These are phyloP conservation scores for Rheum nobile DNA, from an alignment of 148 eudicot species.

Conservation along the genomic window DNA sequence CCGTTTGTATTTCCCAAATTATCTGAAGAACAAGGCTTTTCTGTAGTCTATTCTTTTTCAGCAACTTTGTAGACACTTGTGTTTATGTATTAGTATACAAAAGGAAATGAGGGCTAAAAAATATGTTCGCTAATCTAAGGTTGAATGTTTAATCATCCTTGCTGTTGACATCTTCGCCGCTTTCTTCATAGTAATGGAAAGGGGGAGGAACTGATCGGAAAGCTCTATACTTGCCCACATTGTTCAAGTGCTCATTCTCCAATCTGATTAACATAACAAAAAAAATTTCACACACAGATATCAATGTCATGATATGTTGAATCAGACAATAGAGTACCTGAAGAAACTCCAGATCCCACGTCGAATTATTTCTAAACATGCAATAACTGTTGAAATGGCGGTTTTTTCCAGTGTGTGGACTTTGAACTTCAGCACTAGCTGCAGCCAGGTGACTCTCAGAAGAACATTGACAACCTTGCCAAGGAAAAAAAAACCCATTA, in stretches of 20 bases:
- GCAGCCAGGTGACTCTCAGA: constrained; percentile 78
- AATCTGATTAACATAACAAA: constrained; percentile 35
- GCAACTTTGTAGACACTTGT: neutral
- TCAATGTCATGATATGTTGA: neutral
- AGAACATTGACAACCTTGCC: constrained; percentile 36
- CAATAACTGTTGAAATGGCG: constrained; percentile 37
- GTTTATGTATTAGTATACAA: neutral
- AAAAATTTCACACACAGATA: neutral
- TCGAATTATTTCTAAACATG: constrained; percentile 69
- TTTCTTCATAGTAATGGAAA: constrained; percentile 43
- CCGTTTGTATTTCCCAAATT: neutral
- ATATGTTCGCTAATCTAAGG: neutral
- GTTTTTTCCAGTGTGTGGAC: constrained; percentile 29
- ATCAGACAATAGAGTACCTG: constrained; percentile 33
- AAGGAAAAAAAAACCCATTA: neutral
- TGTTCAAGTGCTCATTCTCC: constrained; percentile 87
- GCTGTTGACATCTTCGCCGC: constrained; percentile 21
- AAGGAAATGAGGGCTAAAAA: neutral
- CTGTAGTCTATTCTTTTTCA: neutral
- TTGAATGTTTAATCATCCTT: constrained; percentile 27
- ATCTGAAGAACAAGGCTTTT: neutral
- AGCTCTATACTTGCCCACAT: constrained; percentile 71
- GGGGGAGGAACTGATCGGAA: constrained; percentile 75
- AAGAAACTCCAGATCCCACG: constrained; percentile 93
- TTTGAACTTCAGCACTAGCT: constrained; percentile 48